Base-by-base conservation (phyloP, 352 stramenopile genomes). In the Phytophthora citricola region DNA sequence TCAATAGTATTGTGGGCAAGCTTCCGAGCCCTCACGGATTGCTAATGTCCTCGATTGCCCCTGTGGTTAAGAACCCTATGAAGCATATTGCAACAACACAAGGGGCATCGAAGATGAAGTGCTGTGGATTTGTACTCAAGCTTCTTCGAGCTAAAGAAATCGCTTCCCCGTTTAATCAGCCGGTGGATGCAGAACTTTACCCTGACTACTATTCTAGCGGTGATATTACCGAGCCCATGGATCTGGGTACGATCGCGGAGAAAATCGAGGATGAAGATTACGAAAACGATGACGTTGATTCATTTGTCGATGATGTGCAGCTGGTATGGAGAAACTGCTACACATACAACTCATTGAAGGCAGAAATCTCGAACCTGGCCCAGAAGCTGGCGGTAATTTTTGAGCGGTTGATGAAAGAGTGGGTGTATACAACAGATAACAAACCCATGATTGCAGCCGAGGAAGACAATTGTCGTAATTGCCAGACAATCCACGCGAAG, bases 251-350 rank as follows among this genome's bases (percentile, higher is more conserved):
- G 1, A 93, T 95, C 49, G 64, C 83, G 12, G 86, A 94, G 64
- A 95, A 94, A 51, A 73, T 95, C 31, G 77, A 92, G 61, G 85
- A 93, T 60, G 85, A 94, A 59, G 88, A 95, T 40, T 95, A 95
- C 51, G 86, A 93, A 51, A 79, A 87, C 43, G 85, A 95, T 48
- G 88, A 93, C 32, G 77, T 94, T 5, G 86, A 93, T 15, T 78
- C 79, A 2, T 93, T 95, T 51, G 72, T 94, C 5, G 88, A 94
- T 11, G 88, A 95, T 52, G 85, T 95, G 15, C 58, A 85, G 26
- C 57, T 94, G 15, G 84, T 95, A 14, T 94, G 85, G 86, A 94
- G 87, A 73, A 95, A 95, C 36, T 95, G 88, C 47, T 93, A 87
- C 61, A 74, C 83, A 24, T 95, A 91, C 76, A 95, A 95, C 47